These are phyloP conservation scores for Zanthoxylum bungeanum DNA, from an alignment of 345 rosid genomes.

Conservation along the genomic window DNA sequence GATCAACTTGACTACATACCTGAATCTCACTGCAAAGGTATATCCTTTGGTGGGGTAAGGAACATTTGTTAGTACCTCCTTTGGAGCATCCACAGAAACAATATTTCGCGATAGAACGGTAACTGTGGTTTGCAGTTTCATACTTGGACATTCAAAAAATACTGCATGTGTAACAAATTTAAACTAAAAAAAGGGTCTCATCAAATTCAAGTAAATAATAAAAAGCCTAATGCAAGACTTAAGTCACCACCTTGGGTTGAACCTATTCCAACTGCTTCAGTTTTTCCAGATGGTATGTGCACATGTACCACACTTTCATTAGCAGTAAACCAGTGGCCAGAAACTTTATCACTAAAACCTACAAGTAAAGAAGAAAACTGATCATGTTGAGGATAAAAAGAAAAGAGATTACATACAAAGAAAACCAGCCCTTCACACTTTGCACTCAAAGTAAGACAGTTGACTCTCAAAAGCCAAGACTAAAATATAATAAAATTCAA, in stretches of 20 bases:
- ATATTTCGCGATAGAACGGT: conserved; percentile 56
- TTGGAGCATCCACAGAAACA: conserved; percentile 64
- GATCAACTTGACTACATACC: conserved; percentile 37
- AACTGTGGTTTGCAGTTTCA: conserved; percentile 62
- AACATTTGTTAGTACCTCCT: conserved; percentile 68
- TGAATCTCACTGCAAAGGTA: conserved; percentile 66
- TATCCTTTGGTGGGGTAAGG: conserved; percentile 75
- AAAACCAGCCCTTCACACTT: neutral
- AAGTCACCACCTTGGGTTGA: conserved; percentile 53
- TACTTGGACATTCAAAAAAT: conserved; percentile 50
- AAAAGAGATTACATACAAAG: neutral
- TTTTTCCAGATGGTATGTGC: conserved; percentile 59
- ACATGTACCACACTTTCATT: conserved; percentile 58
- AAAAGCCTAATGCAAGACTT: neutral
- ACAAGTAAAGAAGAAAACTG: conserved; percentile 1
- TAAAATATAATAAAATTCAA: neutral
- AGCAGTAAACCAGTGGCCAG: conserved; percentile 69
- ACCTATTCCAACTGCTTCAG: conserved; percentile 68
- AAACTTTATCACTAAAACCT: conserved; percentile 53
- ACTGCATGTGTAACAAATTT: conserved; percentile 45
- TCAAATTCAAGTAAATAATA: neutral
- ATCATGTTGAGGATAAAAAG: neutral
- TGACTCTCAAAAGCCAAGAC: neutral
- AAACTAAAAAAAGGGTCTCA: conserved; percentile 11
- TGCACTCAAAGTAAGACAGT: neutral